A percentile compares a stretch with the other conserved stretches of the same genome.
phyloP scores from a whole-genome alignment of 2,329 filamentous ascomycete species.

The Penicillium sp. region DNA sequence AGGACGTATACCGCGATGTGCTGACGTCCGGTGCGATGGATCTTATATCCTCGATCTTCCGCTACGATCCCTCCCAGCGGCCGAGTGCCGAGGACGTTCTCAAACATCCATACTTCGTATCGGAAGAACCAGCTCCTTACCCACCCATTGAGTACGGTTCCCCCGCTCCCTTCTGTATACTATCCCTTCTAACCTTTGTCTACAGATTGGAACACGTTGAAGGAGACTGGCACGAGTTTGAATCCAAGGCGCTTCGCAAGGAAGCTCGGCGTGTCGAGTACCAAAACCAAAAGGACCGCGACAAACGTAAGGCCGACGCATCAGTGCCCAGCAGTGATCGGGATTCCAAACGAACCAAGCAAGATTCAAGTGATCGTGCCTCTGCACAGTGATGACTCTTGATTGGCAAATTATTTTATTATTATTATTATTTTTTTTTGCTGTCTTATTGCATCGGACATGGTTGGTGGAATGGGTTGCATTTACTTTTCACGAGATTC shows the following conservation, averaged over 20 bases:
- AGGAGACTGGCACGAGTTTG: conserved; percentile 98
- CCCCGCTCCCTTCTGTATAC: not conserved
- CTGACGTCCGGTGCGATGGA: conserved; percentile 80
- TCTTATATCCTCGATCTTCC: conserved; percentile 79
- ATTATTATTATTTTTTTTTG: not conserved
- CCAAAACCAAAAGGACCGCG: conserved; percentile 45
- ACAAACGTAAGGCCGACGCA: conserved; percentile 49
- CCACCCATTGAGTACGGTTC: conserved; percentile 76
- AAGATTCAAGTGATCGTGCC: conserved; percentile 28
- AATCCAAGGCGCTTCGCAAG: conserved; percentile 89
- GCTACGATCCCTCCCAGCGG: conserved; percentile 80
- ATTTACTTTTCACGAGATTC: conserved; percentile 16
- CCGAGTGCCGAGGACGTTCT: conserved; percentile 83
- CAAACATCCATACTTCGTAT: conserved; percentile 81
- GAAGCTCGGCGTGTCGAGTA: conserved; percentile 58
- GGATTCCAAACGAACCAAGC: conserved; percentile 41
- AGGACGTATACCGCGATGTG: conserved; percentile 75
- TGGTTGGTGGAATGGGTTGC: conserved; percentile 17
- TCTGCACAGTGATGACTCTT: not conserved
- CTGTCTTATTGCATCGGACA: conserved; percentile 12
- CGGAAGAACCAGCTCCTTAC: conserved; percentile 72
- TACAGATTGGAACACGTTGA: conserved; percentile 71
- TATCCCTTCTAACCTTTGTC: conserved; percentile 3
- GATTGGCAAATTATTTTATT: not conserved
- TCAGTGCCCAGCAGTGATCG: conserved; percentile 37